phyloP scores from a whole-genome alignment of 441 rosid genomes.

The Croton setiger region DNA sequence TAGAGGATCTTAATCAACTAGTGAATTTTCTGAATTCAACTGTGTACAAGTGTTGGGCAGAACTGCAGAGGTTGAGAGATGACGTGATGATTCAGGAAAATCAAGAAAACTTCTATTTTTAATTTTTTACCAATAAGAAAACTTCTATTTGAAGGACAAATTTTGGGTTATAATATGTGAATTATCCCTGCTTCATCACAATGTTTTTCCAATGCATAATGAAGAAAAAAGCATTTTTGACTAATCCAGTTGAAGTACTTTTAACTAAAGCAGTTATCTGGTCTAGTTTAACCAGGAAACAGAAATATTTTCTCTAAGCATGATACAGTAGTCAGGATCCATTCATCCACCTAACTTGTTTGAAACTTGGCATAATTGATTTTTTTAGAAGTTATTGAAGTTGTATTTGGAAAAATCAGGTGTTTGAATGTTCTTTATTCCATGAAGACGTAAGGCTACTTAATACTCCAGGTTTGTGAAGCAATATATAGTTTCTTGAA shows the following conservation, averaged over 20 bases:
- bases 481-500: no score
- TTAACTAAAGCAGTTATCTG: not conserved
- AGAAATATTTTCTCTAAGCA: not conserved
- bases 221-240: not conserved
- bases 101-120: not conserved
- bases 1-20: slow-evolving; percentile 8
- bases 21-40: not conserved
- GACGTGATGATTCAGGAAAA: not conserved
- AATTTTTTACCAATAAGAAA: no score
- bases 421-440: slow-evolving; percentile 6
- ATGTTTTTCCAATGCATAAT: not conserved
- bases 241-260: not conserved
- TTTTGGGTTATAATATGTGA: not conserved
- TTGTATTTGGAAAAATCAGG: not conserved
- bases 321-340: not conserved
- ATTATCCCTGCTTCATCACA: not conserved
- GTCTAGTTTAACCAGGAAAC: not conserved
- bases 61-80: not conserved
- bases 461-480: no score
- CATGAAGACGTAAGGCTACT: no score
- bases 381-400: not conserved
- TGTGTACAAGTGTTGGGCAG: not conserved
- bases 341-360: not conserved
- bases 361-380: not conserved
- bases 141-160: not conserved